A percentile compares a stretch with the other conserved stretches of the same genome.
These are phyloP conservation scores for Lignosus rhinocerotis DNA, from an alignment of 1,284 basidiomycete genomes.

Conservation along the genomic window DNA sequence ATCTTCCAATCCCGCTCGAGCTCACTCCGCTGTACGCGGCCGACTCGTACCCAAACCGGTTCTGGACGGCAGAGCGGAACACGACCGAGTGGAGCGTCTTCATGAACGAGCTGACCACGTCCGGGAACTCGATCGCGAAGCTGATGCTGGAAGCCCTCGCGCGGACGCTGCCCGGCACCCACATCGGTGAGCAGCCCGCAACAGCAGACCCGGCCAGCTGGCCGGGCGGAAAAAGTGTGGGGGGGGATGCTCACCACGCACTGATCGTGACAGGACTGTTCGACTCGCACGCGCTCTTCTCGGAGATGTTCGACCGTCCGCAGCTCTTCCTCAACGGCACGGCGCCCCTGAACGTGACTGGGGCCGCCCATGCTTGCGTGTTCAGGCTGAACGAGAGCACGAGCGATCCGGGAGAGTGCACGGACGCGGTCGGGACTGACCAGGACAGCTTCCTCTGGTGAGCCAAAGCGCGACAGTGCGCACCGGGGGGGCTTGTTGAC, in stretches of 20 bases:
- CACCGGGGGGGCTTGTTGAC: too few species aligned
- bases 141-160: conserved; percentile 35
- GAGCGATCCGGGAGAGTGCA: conserved; percentile 37
- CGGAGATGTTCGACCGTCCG: conserved; percentile 52
- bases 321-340: conserved; percentile 57
- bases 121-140: conserved; percentile 38
- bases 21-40: conserved; percentile 35
- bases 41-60: conserved; percentile 38
- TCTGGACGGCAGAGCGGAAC: conserved; percentile 38
- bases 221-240: too few species aligned
- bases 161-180: conserved; percentile 36
- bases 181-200: conserved; percentile 33
- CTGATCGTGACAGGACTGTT: too few species aligned
- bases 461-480: conserved; percentile 23
- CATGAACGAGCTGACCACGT: conserved; percentile 37
- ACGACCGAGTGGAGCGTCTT: conserved; percentile 41
- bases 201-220: too few species aligned
- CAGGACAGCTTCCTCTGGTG: conserved; percentile 55
- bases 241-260: too few species aligned
- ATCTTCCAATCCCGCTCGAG: conserved; percentile 43
- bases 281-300: conserved; percentile 54
- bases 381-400: conserved; percentile 40
- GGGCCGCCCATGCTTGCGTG: conserved; percentile 46
- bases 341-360: conserved; percentile 55
- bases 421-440: conserved; percentile 42